Conservation (phyloP, 2,329 filamentous ascomycete genomes). For the Knufia fluminis region DNA sequence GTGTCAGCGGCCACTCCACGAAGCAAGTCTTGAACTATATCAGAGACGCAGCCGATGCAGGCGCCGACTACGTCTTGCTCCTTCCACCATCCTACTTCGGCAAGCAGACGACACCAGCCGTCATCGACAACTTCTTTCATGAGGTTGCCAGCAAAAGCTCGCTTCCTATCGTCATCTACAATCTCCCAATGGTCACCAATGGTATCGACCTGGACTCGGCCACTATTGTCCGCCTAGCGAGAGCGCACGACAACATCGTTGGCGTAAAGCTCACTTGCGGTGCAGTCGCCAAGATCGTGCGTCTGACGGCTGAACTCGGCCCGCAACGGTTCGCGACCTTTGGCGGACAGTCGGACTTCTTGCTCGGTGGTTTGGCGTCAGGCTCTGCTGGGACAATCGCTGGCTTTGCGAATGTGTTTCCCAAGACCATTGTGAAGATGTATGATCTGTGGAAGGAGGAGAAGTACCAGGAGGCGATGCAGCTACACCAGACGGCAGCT, state of each 20-base stretch:
- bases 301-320: slow-evolving; percentile 42
- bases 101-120: slow-evolving; percentile 47
- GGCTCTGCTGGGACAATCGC: slow-evolving; percentile 48
- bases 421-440: slow-evolving; percentile 46
- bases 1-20: slow-evolving; percentile 54
- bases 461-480: slow-evolving; percentile 48
- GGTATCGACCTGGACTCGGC: slow-evolving; percentile 60
- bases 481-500: slow-evolving; percentile 52
- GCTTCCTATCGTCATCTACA: slow-evolving; percentile 55
- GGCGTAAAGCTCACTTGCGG: slow-evolving; percentile 58
- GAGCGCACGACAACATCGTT: slow-evolving; percentile 45
- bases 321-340: slow-evolving; percentile 54
- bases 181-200: slow-evolving; percentile 59
- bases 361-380: slow-evolving; percentile 46
- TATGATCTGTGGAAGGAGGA: slow-evolving; percentile 53
- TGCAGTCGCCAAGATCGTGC: slow-evolving; percentile 50
- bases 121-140: slow-evolving; percentile 50
- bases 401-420: slow-evolving; percentile 49
- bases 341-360: slow-evolving; percentile 64
- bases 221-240: slow-evolving; percentile 46
- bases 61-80: slow-evolving; percentile 52
- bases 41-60: slow-evolving; percentile 49
- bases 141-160: slow-evolving; percentile 44
- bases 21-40: slow-evolving; percentile 53
- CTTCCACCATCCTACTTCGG: slow-evolving; percentile 57